Percentiles rank a stretch among this genome's conserved stretches.
Conservation (phyloP, 2,329 filamentous ascomycete species). For the Exophiala viscosa region DNA sequence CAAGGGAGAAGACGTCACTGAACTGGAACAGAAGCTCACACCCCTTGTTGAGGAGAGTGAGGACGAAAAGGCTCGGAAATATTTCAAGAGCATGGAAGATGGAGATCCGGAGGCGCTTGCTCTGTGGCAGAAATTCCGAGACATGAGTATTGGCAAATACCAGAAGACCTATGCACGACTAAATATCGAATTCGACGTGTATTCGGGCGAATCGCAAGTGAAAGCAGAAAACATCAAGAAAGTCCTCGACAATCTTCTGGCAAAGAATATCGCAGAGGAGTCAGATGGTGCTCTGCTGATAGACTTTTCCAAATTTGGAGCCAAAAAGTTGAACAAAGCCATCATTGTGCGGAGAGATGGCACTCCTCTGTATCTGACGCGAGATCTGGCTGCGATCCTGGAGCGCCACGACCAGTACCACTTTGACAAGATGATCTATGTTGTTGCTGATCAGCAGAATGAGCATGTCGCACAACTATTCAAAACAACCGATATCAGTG, state of each 20-base stretch:
- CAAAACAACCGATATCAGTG: slow-evolving; percentile 62
- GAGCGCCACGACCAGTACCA: slow-evolving; percentile 60
- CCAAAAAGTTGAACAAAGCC: slow-evolving; percentile 65
- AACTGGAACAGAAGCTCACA: slow-evolving; percentile 44
- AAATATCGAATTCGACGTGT: slow-evolving; percentile 63
- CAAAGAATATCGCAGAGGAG: slow-evolving; percentile 59
- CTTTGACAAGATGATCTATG: slow-evolving; percentile 67
- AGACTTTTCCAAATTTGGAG: slow-evolving; percentile 65
- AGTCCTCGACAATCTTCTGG: slow-evolving; percentile 57
- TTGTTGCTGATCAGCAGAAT: slow-evolving; percentile 62
- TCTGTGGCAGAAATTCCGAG: slow-evolving; percentile 62
- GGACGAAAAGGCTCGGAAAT: slow-evolving; percentile 50
- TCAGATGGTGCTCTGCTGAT: slow-evolving; percentile 65
- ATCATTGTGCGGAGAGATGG: slow-evolving; percentile 65
- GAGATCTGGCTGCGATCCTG: slow-evolving; percentile 64
- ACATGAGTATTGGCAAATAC: slow-evolving; percentile 62
- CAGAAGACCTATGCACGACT: slow-evolving; percentile 61
- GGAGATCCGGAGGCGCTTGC: slow-evolving; percentile 56
- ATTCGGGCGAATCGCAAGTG: slow-evolving; percentile 67
- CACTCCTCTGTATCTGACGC: slow-evolving; percentile 64
- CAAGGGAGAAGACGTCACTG: slow-evolving; percentile 47
- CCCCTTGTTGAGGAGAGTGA: slow-evolving; percentile 51
- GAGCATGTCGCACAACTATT: slow-evolving; percentile 62
- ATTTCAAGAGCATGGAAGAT: slow-evolving; percentile 67
- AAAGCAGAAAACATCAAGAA: slow-evolving; percentile 59